Evolutionary conservation across 2,329 filamentous ascomycete genomes (phyloP), one percentile per base, ranked within the genome.

Genomic region (Aspergillus ibericus): DNA sequence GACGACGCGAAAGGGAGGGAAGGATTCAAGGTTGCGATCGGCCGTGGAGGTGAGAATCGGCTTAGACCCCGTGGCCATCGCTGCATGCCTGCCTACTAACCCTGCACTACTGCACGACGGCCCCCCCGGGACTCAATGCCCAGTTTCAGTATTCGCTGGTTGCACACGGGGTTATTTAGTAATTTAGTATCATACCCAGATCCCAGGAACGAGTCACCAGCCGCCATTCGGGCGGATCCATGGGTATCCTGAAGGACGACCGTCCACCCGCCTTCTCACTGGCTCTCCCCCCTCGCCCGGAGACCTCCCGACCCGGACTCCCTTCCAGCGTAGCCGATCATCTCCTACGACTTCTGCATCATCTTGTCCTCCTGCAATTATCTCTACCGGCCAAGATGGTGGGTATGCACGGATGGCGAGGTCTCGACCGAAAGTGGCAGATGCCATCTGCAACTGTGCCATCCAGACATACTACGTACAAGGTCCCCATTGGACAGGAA

Each of bases 391-490:
- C 22, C 7, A 42, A 13, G 12, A 18, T 12, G 1, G 7, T 12
- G 15, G 22, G 27, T 83, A 0, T 93, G 89, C 89, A 88, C 85
- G 0, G 87, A 91, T 60, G 88, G 92, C 56, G 89, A 93, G 75
- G 82, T 93, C 8, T 75, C 91, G 25, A 90, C 86, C 0, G 93
- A 89, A 89, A 90, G 75, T 92, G 0, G 85, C 51, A 82, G 93
- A 38, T 93, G 93, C 71, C 85, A 83, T 69, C 92, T 74, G 87
- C 84, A 8, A 82, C 77, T 0, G 87, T 88, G 1, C 83, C 59
- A 69, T 85, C 8, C 75, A 87, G 7, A 91, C 92, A 50, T 93
- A 93, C 74, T 92, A 92, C 66, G 90, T 92, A 16, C 16, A 25
- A 48, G 22, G 44, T 48, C 44, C n/a, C 44, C 44, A 48, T 25